phyloP scores from a whole-genome alignment of 1,284 basidiomycete species.

The Paramarasmius palmivorus region DNA sequence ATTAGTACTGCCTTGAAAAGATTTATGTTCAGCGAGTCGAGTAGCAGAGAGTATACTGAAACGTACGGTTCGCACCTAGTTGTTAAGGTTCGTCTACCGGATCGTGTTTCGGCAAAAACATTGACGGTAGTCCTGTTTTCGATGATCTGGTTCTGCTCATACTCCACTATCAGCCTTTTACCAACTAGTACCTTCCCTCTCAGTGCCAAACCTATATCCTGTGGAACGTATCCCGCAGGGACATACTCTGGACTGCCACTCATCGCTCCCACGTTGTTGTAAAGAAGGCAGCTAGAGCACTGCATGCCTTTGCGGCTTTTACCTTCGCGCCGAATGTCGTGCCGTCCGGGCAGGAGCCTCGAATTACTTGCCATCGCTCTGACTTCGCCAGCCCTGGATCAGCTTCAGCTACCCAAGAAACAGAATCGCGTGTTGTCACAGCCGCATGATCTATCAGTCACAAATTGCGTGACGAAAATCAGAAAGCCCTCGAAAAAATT shows the following conservation, averaged over 20 bases:
- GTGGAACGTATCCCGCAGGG: slow-evolving; percentile 7
- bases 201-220: slow-evolving; percentile 4
- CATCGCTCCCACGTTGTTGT: slow-evolving; percentile 24
- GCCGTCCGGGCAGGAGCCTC: slow-evolving; percentile 20
- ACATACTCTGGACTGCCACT: slow-evolving; percentile 10
- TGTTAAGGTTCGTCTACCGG: slow-evolving; percentile 24
- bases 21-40: not conserved
- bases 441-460: too few relatives aligned
- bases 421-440: too few relatives aligned
- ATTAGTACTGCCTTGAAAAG: slow-evolving; percentile 23
- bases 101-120: slow-evolving; percentile 25
- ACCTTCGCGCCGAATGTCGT: slow-evolving; percentile 23
- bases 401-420: too few relatives aligned
- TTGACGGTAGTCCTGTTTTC: slow-evolving; percentile 25
- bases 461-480: too few relatives aligned
- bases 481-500: too few relatives aligned
- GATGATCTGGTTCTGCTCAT: slow-evolving; percentile 3
- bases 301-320: slow-evolving; percentile 24
- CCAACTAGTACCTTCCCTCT: slow-evolving; percentile 18
- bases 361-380: too few relatives aligned
- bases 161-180: not conserved
- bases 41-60: not conserved
- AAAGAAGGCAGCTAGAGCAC: slow-evolving; percentile 26
- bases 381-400: too few relatives aligned
- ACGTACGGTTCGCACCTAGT: slow-evolving; percentile 10